Percentiles rank a stretch among this genome's conserved stretches.
Evolutionary conservation across 2,329 filamentous ascomycete genomes (phyloP).

Genomic region (Dactylellina parvicollis): DNA sequence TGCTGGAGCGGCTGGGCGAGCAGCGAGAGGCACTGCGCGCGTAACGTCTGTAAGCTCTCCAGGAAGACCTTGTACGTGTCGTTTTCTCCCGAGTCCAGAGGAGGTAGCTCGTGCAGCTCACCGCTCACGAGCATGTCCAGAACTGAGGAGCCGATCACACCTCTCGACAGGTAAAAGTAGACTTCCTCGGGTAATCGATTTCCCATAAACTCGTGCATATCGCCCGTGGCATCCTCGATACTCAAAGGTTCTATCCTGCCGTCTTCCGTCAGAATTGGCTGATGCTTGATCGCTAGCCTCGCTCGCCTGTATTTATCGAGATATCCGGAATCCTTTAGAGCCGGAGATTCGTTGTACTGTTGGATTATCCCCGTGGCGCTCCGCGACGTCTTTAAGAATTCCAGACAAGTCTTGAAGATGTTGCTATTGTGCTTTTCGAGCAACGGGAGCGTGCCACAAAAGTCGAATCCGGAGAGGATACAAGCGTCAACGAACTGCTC

Average conservation of each 20-base stretch:
- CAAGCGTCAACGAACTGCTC: constrained; percentile 84
- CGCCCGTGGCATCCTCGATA: constrained; percentile 76
- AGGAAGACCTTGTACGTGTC: constrained; percentile 83
- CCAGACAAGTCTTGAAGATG: constrained; percentile 79
- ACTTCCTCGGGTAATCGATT: constrained; percentile 88
- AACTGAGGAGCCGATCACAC: constrained; percentile 79
- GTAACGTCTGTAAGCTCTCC: constrained; percentile 76
- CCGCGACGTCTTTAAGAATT: constrained; percentile 73
- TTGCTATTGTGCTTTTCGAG: constrained; percentile 69
- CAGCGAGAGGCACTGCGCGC: constrained; percentile 79
- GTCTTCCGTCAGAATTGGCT: constrained; percentile 79
- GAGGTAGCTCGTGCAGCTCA: constrained; percentile 81
- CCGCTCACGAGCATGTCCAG: constrained; percentile 84
- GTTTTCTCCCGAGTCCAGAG: constrained; percentile 82
- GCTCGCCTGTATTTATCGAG: constrained; percentile 87
- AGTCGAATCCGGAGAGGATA: constrained; percentile 82
- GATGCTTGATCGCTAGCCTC: constrained; percentile 84
- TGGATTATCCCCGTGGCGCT: constrained; percentile 79
- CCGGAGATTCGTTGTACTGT: constrained; percentile 80
- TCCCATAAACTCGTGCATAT: constrained; percentile 91
- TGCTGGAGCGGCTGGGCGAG: constrained; percentile 82
- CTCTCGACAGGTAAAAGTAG: constrained; percentile 86
- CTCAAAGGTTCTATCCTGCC: constrained; percentile 81
- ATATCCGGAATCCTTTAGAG: constrained; percentile 77
- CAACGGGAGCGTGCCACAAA: constrained; percentile 80